phyloP scores from a whole-genome alignment of 2,329 filamentous ascomycete species.

The Fusarium goolgardi region DNA sequence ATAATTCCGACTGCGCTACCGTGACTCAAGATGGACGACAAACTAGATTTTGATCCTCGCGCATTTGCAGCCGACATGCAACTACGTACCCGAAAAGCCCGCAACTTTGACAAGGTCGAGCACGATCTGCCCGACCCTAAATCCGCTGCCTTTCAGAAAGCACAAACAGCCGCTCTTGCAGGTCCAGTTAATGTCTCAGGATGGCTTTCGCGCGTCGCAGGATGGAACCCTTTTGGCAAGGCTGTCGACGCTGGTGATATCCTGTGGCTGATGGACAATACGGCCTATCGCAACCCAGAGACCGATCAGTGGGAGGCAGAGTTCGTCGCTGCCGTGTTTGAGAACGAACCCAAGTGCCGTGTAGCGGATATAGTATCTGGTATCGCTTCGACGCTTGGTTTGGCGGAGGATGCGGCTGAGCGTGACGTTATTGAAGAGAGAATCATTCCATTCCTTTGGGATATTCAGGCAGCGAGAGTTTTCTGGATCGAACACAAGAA shows the following conservation, averaged over 20 bases:
- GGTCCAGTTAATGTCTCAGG: conserved; percentile 38
- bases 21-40: conserved; percentile 43
- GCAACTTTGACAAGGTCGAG: conserved; percentile 64
- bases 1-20: conserved; percentile 1
- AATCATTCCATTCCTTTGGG: conserved; percentile 81
- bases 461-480: conserved; percentile 76
- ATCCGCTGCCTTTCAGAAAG: conserved; percentile 47
- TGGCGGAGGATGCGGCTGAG: conserved; percentile 70
- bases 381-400: conserved; percentile 75
- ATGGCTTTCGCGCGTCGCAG: conserved; percentile 62
- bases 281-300: conserved; percentile 72
- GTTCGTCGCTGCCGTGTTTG: conserved; percentile 85
- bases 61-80: conserved; percentile 59
- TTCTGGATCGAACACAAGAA: conserved; percentile 71
- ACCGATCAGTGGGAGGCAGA: conserved; percentile 78
- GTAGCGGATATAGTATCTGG: conserved; percentile 76
- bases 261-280: conserved; percentile 93
- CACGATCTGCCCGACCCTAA: conserved; percentile 57
- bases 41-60: conserved; percentile 42
- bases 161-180: conserved; percentile 51
- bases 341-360: conserved; percentile 74
- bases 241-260: conserved; percentile 73
- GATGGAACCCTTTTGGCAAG: conserved; percentile 68
- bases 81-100: conserved; percentile 60
- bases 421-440: conserved; percentile 72